Conservation (phyloP, 495 filamentous ascomycete species). For the Podospora pseudocomata region DNA sequence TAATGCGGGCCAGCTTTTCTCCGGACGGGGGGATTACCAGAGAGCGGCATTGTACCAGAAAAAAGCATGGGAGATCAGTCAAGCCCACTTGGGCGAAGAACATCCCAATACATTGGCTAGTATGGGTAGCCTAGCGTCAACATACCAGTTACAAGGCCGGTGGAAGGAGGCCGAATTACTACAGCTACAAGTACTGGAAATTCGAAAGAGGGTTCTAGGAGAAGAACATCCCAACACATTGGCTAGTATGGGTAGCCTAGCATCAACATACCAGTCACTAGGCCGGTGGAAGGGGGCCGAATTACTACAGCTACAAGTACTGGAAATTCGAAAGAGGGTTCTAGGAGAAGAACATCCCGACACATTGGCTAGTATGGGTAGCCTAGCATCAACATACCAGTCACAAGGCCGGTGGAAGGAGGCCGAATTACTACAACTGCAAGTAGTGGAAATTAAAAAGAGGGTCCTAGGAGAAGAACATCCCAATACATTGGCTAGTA, state of each 20-base stretch:
- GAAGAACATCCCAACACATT: constrained; percentile 36
- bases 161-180: constrained; percentile 35
- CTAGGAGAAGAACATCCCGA: neutral
- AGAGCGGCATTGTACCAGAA: neutral
- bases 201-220: constrained; percentile 25
- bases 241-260: constrained; percentile 11
- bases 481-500: neutral
- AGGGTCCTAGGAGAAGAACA: neutral
- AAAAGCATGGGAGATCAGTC: neutral
- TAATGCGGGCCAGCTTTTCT: neutral
- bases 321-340: neutral
- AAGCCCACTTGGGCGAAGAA: neutral
- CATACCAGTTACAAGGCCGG: neutral
- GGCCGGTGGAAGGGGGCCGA: neutral
- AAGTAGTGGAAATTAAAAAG: neutral
- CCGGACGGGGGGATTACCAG: constrained; percentile 25
- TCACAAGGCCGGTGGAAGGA: neutral
- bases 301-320: neutral
- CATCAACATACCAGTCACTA: neutral
- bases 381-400: neutral
- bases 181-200: neutral
- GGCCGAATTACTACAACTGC: neutral
- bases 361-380: neutral
- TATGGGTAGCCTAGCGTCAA: neutral
- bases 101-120: neutral